Percentiles rank a stretch among this genome's conserved stretches.
Evolutionary conservation across 805 yeast genomes (phyloP).

Genomic region (Candida palmyrensis): DNA sequence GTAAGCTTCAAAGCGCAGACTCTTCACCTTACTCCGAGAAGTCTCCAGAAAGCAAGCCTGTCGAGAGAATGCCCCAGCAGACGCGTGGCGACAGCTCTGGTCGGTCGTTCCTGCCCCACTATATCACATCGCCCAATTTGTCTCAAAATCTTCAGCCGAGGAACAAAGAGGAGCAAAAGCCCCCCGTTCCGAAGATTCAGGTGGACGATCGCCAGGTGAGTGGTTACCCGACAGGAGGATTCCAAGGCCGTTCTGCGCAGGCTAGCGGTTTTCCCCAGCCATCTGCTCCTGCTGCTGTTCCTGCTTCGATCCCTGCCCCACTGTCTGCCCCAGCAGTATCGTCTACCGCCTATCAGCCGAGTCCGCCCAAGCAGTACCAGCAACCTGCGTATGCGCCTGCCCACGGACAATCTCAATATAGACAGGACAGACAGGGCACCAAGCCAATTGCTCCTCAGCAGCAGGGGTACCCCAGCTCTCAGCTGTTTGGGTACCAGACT

Average conservation of each 20-base stretch:
- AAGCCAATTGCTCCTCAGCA: conserved; percentile 10
- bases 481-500: conserved; percentile 12
- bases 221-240: too few species aligned
- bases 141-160: conserved; percentile 1
- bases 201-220: too few species aligned
- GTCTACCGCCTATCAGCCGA: conserved; percentile 2
- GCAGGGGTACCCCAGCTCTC: conserved; percentile 10
- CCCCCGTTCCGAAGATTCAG: too few species aligned
- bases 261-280: not conserved
- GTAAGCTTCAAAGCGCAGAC: conserved; percentile 13
- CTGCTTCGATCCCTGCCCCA: conserved; percentile 1
- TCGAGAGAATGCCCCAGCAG: too few species aligned
- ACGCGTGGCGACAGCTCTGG: too few species aligned
- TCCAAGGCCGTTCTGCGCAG: too few species aligned
- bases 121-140: conserved; percentile 1
- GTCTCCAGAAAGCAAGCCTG: conserved; percentile 4
- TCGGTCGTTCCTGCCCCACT: not conserved
- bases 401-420: too few species aligned
- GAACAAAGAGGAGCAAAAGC: too few species aligned
- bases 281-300: not conserved
- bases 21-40: conserved; percentile 14
- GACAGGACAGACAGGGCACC: too few species aligned
- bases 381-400: conserved; percentile 3
- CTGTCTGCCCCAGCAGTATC: not conserved
- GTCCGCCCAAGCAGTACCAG: conserved; percentile 1